These are phyloP conservation scores for Neolentinus lepideus DNA, from an alignment of 1,284 basidiomycete genomes.

Conservation along the genomic window DNA sequence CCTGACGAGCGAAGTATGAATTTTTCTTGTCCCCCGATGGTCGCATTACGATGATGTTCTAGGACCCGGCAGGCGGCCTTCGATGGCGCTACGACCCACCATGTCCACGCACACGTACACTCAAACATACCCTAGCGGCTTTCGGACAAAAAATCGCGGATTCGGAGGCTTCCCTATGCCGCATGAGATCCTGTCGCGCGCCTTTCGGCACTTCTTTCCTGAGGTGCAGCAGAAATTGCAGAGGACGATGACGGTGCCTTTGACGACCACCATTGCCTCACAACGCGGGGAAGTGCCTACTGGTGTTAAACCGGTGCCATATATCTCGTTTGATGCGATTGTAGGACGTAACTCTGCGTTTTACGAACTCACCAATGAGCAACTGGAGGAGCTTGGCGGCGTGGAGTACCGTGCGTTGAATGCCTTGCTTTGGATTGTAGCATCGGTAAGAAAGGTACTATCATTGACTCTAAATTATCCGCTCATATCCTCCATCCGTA, in stretches of 20 bases:
- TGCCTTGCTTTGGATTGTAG: conserved; percentile 69
- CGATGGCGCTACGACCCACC: neutral
- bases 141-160: conserved; percentile 22
- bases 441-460: conserved; percentile 32
- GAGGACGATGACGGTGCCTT: conserved; percentile 64
- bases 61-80: neutral
- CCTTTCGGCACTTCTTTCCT: conserved; percentile 53
- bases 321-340: conserved; percentile 80
- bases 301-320: conserved; percentile 54
- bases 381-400: conserved; percentile 89
- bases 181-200: conserved; percentile 40
- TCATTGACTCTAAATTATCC: conserved; percentile 14
- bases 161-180: conserved; percentile 91
- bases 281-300: conserved; percentile 15
- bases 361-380: conserved; percentile 69
- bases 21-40: neutral
- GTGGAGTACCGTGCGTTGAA: conserved; percentile 91
- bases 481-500: conserved; percentile 21
- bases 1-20: neutral
- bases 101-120: neutral
- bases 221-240: conserved; percentile 39
- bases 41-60: neutral
- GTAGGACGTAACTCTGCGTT: conserved; percentile 91
- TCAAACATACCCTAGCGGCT: neutral
- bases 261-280: conserved; percentile 55